Percentiles rank a stretch among this genome's conserved stretches.
Evolutionary conservation across 1,284 basidiomycete genomes (phyloP).

Genomic region (Chalciporus sp.): DNA sequence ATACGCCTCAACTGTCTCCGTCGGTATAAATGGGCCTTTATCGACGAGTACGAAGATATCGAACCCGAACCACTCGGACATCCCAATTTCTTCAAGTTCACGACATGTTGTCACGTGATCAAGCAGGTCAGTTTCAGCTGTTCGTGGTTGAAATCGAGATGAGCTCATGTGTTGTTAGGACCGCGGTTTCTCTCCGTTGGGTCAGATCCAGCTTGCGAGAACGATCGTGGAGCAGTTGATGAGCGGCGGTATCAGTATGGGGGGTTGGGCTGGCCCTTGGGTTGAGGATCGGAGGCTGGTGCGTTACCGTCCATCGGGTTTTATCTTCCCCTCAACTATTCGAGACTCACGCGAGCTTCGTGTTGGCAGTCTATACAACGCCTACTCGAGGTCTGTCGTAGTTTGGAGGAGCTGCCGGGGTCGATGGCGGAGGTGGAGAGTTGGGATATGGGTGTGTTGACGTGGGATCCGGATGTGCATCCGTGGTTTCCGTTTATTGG

Average conservation of each 20-base stretch:
- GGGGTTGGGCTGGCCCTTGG: constrained; percentile 42
- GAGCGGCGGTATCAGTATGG: constrained; percentile 15
- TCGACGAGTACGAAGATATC: constrained; percentile 51
- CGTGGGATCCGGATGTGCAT: constrained; percentile 45
- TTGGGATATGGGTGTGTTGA: constrained; percentile 37
- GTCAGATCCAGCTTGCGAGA: constrained; percentile 44
- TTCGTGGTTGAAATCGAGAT: not conserved
- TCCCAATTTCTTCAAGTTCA: constrained; percentile 49
- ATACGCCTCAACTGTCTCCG: constrained; percentile 53
- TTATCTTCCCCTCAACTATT: not conserved
- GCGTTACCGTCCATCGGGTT: not conserved
- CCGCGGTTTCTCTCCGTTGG: constrained; percentile 37
- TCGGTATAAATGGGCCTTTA: constrained; percentile 77
- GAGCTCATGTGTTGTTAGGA: constrained; percentile 27
- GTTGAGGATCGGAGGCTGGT: constrained; percentile 38
- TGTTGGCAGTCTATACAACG: constrained; percentile 30
- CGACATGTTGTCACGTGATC: constrained; percentile 37
- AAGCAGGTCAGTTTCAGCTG: constrained; percentile 34
- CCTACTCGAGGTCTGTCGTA: constrained; percentile 30
- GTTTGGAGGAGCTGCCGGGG: constrained; percentile 34
- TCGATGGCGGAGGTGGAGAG: constrained; percentile 26
- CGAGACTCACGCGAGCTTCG: too few relatives aligned
- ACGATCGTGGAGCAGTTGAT: constrained; percentile 38
- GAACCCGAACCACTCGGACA: constrained; percentile 42
- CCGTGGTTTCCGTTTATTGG: constrained; percentile 45